Base-by-base conservation (phyloP, 441 rosid genomes). In the Gossypium gossypioides region DNA sequence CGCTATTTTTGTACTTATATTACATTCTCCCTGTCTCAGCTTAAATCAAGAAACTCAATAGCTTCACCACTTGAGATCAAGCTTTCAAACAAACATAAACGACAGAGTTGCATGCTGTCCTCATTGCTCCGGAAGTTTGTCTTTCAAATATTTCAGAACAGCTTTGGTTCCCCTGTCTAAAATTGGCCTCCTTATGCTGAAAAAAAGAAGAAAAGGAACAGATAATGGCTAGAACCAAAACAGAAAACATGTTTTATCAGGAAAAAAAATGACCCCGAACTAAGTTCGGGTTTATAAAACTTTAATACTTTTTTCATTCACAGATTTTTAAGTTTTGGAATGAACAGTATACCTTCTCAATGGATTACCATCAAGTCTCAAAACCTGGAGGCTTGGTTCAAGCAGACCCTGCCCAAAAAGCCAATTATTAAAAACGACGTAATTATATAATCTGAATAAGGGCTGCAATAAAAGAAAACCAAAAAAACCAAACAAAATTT, bases 151-250 rank as follows among this genome's bases (percentile, higher is more conserved):
- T 69, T 76, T 86, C 79, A 94, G 79, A 57, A 94, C 83, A 18
- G 90, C 92, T 87, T 94, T 94, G 40, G 97, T 88, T 76, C 98
- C 97, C 84, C 84, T 82, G 16, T 91, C 96, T 60, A 94, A 79
- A 77, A 91, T 87, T 51, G 95, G 72, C 84, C 98, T 93, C 78
- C 97, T 84, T 74, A 91, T 89, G 84, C 98, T 91, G 93, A 71
- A 79, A 64, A 59, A 59, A 19, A 9, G 73, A 27, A 12, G 29
- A 22, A 58, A 24, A 25, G 3, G 25, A 19, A 4, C 5, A 2
- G 51, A 37, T 34, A 9, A 59, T 50, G 66, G 16, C 15, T 37
- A 18, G 15, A 37, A 56, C 25, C 22, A 18, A 65, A 13, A 22
- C 19, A 22, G 55, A 65, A 34, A 64, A 42, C 19, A 6, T 32